These are phyloP conservation scores for Geum urbanum DNA, from an alignment of 306 rosid species.

Conservation along the genomic window DNA sequence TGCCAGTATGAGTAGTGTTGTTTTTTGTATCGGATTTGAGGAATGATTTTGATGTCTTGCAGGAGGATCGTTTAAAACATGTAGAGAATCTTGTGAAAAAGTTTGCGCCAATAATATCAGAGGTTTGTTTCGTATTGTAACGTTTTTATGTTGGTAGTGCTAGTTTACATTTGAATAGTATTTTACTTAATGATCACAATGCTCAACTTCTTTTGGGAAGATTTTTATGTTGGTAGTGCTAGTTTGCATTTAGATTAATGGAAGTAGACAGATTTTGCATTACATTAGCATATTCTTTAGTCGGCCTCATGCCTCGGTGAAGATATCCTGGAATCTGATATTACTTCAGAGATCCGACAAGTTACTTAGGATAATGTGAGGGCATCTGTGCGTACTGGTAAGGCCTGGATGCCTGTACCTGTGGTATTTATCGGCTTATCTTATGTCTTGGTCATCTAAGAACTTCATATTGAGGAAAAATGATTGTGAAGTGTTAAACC, in stretches of 20 bases:
- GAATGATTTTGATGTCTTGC: constrained; percentile 26
- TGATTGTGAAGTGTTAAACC: neutral
- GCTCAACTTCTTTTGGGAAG: neutral
- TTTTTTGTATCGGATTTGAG: neutral
- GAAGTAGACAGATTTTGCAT: neutral
- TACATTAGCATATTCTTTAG: neutral
- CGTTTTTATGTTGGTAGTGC: neutral
- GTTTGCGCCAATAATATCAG: constrained; percentile 65
- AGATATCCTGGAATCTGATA: neutral
- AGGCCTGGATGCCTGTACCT: neutral
- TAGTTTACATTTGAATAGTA: neutral
- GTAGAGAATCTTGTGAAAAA: constrained; percentile 59
- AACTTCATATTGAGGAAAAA: too few relatives aligned
- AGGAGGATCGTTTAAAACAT: constrained; percentile 59
- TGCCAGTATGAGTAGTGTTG: neutral
- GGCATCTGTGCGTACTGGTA: neutral
- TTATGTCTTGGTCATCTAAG: neutral
- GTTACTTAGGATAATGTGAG: neutral
- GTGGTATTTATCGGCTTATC: neutral
- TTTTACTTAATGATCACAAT: neutral
- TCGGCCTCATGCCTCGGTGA: neutral
- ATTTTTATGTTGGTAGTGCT: neutral
- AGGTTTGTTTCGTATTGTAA: constrained; percentile 55
- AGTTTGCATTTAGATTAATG: neutral
- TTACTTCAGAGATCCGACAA: neutral